These are phyloP conservation scores for Anethum foeniculum DNA, from an alignment of 140 eudicot genomes.

Conservation along the genomic window DNA sequence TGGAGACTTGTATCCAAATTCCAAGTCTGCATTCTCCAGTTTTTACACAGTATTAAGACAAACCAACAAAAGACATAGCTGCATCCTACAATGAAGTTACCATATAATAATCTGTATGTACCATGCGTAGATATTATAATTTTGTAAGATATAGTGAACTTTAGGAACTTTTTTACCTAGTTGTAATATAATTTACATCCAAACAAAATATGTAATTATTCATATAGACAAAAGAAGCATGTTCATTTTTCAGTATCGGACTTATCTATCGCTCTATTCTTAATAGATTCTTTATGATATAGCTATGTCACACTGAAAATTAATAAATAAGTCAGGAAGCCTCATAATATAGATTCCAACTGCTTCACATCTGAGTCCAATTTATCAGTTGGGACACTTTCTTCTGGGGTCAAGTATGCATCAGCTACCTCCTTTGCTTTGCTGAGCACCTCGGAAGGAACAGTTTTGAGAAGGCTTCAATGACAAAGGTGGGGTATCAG, in stretches of 20 bases:
- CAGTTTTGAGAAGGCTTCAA: slow-evolving; percentile 70
- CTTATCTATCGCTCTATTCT: not conserved
- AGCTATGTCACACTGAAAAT: not conserved
- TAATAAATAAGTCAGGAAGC: not conserved
- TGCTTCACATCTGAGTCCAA: slow-evolving; percentile 62
- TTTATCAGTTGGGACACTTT: slow-evolving; percentile 31
- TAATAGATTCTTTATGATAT: not conserved
- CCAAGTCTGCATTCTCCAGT: not conserved
- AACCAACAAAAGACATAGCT: not conserved
- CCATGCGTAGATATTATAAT: not conserved
- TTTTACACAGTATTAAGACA: not conserved
- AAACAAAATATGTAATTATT: not conserved
- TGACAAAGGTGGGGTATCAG: not conserved
- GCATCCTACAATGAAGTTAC: not conserved
- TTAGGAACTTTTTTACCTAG: not conserved
- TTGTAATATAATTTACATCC: not conserved
- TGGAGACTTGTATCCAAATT: not conserved
- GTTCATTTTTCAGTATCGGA: not conserved
- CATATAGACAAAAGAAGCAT: not conserved
- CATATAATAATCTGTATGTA: not conserved
- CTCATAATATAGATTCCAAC: slow-evolving; percentile 65
- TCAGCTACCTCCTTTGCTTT: slow-evolving; percentile 80
- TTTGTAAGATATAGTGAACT: not conserved
- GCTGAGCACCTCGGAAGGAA: slow-evolving; percentile 63
- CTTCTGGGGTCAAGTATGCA: slow-evolving; percentile 55